Percentiles rank a stretch among this genome's conserved stretches.
phyloP scores from a whole-genome alignment of 352 stramenopile species.

The Phytopythium mirpurense region DNA sequence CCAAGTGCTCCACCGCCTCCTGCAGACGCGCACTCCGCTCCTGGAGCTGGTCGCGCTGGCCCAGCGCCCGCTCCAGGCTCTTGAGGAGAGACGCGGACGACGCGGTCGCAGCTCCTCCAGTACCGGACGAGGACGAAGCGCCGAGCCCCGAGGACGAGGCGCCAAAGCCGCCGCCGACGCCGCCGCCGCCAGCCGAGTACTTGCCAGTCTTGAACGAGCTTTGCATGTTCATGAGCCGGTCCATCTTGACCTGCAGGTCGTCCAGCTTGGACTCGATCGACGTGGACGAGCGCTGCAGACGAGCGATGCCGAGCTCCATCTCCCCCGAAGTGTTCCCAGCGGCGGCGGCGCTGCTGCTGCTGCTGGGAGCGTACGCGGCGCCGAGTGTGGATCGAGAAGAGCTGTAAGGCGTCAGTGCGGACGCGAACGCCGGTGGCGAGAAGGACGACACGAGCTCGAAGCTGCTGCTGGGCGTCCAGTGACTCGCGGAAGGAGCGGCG shows the following conservation, averaged over 20 bases:
- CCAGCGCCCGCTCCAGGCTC: conserved; percentile 67
- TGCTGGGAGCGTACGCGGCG: too few relatives aligned
- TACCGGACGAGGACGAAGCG: conserved; percentile 24
- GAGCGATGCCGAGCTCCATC: conserved; percentile 58
- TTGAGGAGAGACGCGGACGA: conserved; percentile 52
- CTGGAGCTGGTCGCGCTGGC: conserved; percentile 61
- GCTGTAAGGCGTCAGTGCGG: conserved; percentile 24
- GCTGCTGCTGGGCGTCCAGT: conserved; percentile 24
- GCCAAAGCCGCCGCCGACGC: conserved; percentile 9
- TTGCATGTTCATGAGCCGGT: conserved; percentile 62
- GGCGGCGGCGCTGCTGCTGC: too few relatives aligned
- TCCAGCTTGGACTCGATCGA: conserved; percentile 70
- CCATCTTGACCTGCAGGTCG: conserved; percentile 77
- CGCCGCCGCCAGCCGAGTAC: conserved; percentile 15
- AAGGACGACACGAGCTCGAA: conserved; percentile 30
- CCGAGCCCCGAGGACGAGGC: conserved; percentile 22
- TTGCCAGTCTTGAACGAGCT: conserved; percentile 39
- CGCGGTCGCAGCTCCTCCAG: neutral
- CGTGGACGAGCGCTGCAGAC: conserved; percentile 72
- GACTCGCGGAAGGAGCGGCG: conserved; percentile 9
- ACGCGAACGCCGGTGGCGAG: conserved; percentile 15
- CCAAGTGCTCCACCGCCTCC: conserved; percentile 41
- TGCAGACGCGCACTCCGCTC: conserved; percentile 44
- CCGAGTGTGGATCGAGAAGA: too few relatives aligned
- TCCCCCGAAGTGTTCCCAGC: too few relatives aligned